Evolutionary conservation across 2,329 filamentous ascomycete species (phyloP), one percentile per base, ranked within the genome.

Genomic region (Alternaria longipes): DNA sequence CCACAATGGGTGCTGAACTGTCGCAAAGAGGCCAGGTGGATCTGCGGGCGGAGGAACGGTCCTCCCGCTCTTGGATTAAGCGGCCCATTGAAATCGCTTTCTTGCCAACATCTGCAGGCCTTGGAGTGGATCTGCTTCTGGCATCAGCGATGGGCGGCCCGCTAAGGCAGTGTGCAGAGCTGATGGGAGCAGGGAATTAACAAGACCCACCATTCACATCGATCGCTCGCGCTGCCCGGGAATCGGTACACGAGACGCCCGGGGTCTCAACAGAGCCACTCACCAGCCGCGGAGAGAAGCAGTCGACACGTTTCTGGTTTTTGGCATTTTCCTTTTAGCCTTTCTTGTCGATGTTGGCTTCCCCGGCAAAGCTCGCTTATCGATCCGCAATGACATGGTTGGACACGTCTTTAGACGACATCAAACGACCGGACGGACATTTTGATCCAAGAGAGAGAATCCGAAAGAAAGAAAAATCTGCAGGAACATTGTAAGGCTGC

Each of bases 31-130:
- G 36, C 22, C 36, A 49, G 36, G 44, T 50, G 46, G 58, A 41
- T 42, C 32, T 26, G 58, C 58, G 54, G 58, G 20, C n/a, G 40
- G 42, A 47, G 47, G 54, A 49, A 56, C 53, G 57, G 57, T 51
- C 54, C 47, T 60, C 54, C 58, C 58, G 57, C 57, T 36, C 22
- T 50, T 22, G 47, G 24, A 24, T 51, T 34, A 50, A 56, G 45
- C 54, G 45, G 45, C 28, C 38, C 38, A 56, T 41, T 56, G 26
- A 38, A 20, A 51, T 56, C 38, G 38, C 45, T 56, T 24, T 12
- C 54, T 51, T 34, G 40, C 45, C 40, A 46, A 56, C 45, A 56
- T 45, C 52, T 26, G 58, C 46, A 50, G 47, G 54, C 58, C 54
- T 34, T 22, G 28, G 34, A 32, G 8, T 9, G 12, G 58, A 60